Evolutionary conservation across 73 alveolate species (phyloP), one percentile per base, ranked within the genome.

Genomic region (Halteria grandinella): DNA sequence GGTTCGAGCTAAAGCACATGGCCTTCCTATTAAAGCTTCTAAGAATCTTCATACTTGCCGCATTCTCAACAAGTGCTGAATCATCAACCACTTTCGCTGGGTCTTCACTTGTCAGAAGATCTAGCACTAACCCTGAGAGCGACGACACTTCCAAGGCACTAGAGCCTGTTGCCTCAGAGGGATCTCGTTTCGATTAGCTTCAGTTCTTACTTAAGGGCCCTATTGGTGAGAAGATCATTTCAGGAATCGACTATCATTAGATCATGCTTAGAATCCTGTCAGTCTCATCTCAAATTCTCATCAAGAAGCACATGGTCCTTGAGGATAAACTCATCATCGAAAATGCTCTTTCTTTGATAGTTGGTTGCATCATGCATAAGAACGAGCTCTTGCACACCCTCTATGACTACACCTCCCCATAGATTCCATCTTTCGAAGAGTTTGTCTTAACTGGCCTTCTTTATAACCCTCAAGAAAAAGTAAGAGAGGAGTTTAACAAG

Each of bases 41-140:
- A 39, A 73, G 83, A 74, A 58, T 83, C 58, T 83, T 83, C 69
- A 83, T 83, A n/a, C 72, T 62, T 43, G 85, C 92, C 31, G 92
- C 92, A 6, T 83, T 83, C 71, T 44, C 69, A 7, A 66, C 80
- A 8, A 54, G 47, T 23, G 73, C 87, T 21, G 40, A 34, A 21
- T 49, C 72, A 36, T 78, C 74, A 21, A 27, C 34, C 12, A 37
- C 59, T 8, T 37, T 25, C 23, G 75, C 44, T 18, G 18, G 71
- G 4, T 55, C 54, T 10, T 3, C 20, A 24, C 57, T 82, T 15
- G 62, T 71, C 1, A 54, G 74, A 33, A 55, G 66, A 47, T 44
- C 80, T 11, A 39, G 50, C 4, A 45, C 80, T 7, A 44, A 17
- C 34, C 54, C 47, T 12, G 23, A 66, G 28, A 66, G 47, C 5